A percentile compares a stretch with the other conserved stretches of the same genome.
Conservation (phyloP, 2,329 filamentous ascomycete genomes). For the Exophiala lecanii-corni region DNA sequence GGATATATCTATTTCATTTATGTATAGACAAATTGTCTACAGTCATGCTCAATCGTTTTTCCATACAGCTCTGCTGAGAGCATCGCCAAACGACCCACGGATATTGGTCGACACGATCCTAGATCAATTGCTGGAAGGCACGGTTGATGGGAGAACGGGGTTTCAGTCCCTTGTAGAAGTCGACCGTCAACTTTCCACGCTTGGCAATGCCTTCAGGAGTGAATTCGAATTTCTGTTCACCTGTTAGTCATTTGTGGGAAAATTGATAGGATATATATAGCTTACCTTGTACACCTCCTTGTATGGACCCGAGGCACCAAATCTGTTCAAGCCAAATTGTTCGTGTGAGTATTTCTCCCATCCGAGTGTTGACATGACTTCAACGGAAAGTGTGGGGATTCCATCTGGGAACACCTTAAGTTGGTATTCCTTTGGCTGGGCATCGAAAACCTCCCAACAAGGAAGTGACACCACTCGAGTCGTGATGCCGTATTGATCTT, state of each 20-base stretch:
- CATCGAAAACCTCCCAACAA: conserved; percentile 95
- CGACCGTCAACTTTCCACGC: conserved; percentile 83
- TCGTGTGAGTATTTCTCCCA: conserved; percentile 99
- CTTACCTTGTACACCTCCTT: conserved; percentile 92
- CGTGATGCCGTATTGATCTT: conserved; percentile 80
- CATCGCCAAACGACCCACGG: no score
- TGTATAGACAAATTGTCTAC: no score
- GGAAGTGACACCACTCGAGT: conserved; percentile 93
- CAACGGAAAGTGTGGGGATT: conserved; percentile 86
- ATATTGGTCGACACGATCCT: no score
- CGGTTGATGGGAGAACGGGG: conserved; percentile 93
- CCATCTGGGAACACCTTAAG: conserved; percentile 89
- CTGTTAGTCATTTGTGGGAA: conserved; percentile 34
- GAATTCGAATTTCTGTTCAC: conserved; percentile 90
- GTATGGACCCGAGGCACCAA: conserved; percentile 95
- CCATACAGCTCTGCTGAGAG: no score
- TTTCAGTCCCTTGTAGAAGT: conserved; percentile 97
- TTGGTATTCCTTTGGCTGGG: conserved; percentile 90
- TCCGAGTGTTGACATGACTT: conserved; percentile 94
- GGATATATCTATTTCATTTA: no score
- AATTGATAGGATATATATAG: conserved; percentile 15
- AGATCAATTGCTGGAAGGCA: conserved; percentile 96
- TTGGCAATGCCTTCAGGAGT: conserved; percentile 95
- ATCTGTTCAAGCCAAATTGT: conserved; percentile 98
- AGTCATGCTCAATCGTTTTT: no score